These are phyloP conservation scores for Xylariaceae sp. DNA, from an alignment of 2,329 filamentous ascomycete species.

Conservation along the genomic window DNA sequence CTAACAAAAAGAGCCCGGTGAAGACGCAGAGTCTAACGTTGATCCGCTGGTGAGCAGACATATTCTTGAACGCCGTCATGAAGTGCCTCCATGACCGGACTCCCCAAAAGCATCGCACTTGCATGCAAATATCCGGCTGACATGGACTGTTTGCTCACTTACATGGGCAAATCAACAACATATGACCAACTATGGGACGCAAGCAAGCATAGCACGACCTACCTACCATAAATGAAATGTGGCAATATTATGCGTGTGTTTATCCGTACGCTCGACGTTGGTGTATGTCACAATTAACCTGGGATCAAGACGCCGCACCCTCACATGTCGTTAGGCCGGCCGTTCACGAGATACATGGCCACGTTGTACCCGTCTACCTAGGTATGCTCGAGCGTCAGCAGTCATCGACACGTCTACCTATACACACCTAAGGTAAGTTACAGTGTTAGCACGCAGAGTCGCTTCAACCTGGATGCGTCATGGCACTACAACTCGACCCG, in stretches of 20 bases:
- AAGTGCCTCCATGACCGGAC: slow-evolving; percentile 6
- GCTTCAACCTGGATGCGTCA: background rate
- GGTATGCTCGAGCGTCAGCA: slow-evolving; percentile 2
- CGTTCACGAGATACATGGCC: background rate
- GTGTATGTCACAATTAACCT: background rate
- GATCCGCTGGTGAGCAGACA: no score
- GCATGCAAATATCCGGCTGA: slow-evolving; percentile 5
- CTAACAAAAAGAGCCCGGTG: no score
- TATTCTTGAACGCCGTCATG: slow-evolving; percentile 1
- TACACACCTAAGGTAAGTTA: slow-evolving; percentile 15
- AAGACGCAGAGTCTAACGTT: no score
- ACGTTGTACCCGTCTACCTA: slow-evolving; percentile 10
- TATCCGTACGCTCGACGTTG: slow-evolving; percentile 9
- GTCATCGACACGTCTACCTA: background rate
- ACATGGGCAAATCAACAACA: slow-evolving; percentile 14
- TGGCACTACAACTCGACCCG: background rate
- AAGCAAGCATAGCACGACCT: background rate
- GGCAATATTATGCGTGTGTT: slow-evolving; percentile 5
- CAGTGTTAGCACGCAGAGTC: background rate
- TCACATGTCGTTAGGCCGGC: background rate
- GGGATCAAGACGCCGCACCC: background rate
- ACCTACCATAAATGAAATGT: background rate
- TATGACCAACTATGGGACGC: slow-evolving; percentile 3
- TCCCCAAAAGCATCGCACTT: background rate
- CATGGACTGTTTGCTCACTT: slow-evolving; percentile 8